Conservation (phyloP, 805 yeast species). For the Metschnikowia continentalis region DNA sequence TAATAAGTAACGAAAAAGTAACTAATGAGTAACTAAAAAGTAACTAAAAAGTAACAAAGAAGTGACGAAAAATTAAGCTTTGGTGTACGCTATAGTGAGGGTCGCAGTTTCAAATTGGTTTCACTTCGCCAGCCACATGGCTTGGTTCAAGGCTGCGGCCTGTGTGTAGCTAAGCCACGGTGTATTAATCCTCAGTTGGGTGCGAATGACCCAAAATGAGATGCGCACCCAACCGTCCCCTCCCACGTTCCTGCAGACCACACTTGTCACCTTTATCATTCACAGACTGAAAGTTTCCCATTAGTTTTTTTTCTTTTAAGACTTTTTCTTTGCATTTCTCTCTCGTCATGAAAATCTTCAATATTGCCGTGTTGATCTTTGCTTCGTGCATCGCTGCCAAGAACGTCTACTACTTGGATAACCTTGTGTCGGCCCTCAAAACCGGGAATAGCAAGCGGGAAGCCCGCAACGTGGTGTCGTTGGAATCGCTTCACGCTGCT, state of each 20-base stretch:
- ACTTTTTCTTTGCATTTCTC: too few species aligned
- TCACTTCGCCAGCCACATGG: too few species aligned
- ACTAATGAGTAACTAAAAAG: too few species aligned
- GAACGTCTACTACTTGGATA: slow-evolving; percentile 15
- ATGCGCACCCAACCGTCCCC: slow-evolving; percentile 1
- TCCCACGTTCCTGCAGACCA: neutral
- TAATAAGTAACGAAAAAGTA: too few species aligned
- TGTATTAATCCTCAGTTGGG: neutral
- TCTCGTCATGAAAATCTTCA: slow-evolving; percentile 11
- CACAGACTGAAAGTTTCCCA: neutral
- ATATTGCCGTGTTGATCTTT: slow-evolving; percentile 12
- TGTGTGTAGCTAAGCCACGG: neutral
- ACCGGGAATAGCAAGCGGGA: slow-evolving; percentile 14
- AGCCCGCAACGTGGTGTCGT: slow-evolving; percentile 18
- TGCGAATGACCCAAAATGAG: slow-evolving; percentile 2
- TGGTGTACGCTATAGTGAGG: neutral
- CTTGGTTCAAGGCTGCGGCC: neutral
- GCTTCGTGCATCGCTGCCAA: slow-evolving; percentile 16
- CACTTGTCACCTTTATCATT: neutral
- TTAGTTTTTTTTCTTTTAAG: neutral
- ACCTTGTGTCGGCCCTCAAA: slow-evolving; percentile 11
- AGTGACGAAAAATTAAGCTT: neutral
- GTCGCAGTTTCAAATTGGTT: too few species aligned
- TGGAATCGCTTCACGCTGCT: slow-evolving; percentile 12
- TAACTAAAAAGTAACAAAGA: too few species aligned